Evolutionary conservation across 23 red algal genomes (phyloP).

Genomic region (Gracilaria vermiculophylla): DNA sequence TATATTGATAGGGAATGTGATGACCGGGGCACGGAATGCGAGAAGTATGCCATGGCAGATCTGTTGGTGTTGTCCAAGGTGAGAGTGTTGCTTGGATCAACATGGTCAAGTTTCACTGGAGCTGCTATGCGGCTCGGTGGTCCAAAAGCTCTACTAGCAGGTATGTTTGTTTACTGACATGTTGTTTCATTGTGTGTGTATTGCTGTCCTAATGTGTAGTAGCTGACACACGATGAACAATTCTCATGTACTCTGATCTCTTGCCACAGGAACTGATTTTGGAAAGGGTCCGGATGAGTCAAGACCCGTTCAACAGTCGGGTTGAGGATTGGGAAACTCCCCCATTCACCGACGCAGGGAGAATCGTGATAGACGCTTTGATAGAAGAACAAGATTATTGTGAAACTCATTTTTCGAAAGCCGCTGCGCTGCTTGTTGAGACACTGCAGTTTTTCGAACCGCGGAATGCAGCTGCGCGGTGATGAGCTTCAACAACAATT

Average conservation of each 20-base stretch:
- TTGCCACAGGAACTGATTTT: conserved; percentile 12
- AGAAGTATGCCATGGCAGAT: conserved; percentile 78
- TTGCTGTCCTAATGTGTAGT: background rate
- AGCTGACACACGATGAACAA: background rate
- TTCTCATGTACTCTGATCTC: background rate
- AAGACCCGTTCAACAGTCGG: background rate
- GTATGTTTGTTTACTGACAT: background rate
- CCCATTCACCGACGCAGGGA: too few relatives aligned
- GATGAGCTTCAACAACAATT: too few relatives aligned
- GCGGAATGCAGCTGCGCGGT: too few relatives aligned
- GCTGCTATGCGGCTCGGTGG: conserved; percentile 76
- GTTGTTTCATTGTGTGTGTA: background rate
- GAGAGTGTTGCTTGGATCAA: conserved; percentile 65
- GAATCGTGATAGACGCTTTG: too few relatives aligned
- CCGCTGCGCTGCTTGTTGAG: too few relatives aligned
- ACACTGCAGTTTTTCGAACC: too few relatives aligned
- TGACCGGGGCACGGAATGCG: conserved; percentile 50
- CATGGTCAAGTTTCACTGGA: conserved; percentile 83
- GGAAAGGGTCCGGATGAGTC: background rate
- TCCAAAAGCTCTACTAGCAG: conserved; percentile 67
- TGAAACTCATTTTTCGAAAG: too few relatives aligned
- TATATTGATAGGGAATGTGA: conserved; percentile 64
- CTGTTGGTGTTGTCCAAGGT: conserved; percentile 60
- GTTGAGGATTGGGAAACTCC: background rate
- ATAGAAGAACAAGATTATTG: too few relatives aligned